Percentiles rank a stretch among this genome's conserved stretches.
Conservation (phyloP, 176 grass and related monocot genomes). For the Lolium perenne region DNA sequence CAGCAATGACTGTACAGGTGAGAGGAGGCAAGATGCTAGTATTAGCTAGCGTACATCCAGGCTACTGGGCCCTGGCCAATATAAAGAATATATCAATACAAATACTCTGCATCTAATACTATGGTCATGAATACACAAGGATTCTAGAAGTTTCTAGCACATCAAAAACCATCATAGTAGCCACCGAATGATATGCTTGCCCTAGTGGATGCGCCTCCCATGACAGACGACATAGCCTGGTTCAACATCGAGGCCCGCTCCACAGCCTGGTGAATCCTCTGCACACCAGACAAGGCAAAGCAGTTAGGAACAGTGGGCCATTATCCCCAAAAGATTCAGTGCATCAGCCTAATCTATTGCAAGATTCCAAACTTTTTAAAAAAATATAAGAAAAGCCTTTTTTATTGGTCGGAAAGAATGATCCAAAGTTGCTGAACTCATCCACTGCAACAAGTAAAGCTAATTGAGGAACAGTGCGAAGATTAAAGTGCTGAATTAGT, state of each 20-base stretch:
- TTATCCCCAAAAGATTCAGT: not conserved
- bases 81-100: slow-evolving; percentile 16
- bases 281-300: slow-evolving; percentile 25
- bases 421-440: not conserved
- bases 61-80: not conserved
- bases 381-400: no score
- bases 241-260: slow-evolving; percentile 72
- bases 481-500: not conserved
- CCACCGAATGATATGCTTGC: slow-evolving; percentile 79
- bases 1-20: not conserved
- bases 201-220: slow-evolving; percentile 62
- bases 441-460: not conserved
- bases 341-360: not conserved
- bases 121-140: not conserved
- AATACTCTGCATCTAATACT: not conserved
- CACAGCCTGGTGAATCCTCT: slow-evolving; percentile 74
- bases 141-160: not conserved
- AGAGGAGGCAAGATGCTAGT: not conserved
- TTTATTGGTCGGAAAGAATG: not conserved
- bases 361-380: not conserved
- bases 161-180: slow-evolving; percentile 66
- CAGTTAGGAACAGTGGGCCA: not conserved
- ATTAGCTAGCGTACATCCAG: not conserved
- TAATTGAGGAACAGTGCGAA: not conserved
- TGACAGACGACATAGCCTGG: slow-evolving; percentile 68